Evolutionary conservation across 1,139 yeast species (phyloP).

Genomic region (Suhomyces anneliseae): DNA sequence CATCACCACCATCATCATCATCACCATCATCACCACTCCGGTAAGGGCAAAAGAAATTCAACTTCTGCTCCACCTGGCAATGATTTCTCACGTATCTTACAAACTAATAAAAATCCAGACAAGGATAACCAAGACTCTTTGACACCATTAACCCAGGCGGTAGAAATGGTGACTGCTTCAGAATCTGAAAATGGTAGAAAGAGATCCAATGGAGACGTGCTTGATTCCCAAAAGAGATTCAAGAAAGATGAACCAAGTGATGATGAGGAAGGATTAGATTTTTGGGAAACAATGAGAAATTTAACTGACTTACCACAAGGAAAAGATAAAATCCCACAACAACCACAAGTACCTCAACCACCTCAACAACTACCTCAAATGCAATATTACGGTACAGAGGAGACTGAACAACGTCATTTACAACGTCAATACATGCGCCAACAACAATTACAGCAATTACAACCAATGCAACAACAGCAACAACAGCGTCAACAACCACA

Average conservation of each 20-base stretch:
- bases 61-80: not conserved
- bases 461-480: not conserved
- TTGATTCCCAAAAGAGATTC: constrained; percentile 13
- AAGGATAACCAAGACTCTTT: constrained; percentile 12
- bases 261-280: constrained; percentile 53
- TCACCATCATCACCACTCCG: constrained; percentile 25
- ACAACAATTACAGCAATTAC: constrained; percentile 5
- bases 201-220: constrained; percentile 6
- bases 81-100: not conserved
- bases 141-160: constrained; percentile 47
- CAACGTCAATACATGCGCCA: constrained; percentile 14
- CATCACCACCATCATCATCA: constrained; percentile 32
- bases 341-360: constrained; percentile 17
- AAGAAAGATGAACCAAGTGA: constrained; percentile 18
- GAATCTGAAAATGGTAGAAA: constrained; percentile 21
- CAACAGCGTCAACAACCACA: constrained; percentile 1
- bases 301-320: constrained; percentile 35
- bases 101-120: not conserved
- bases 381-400: not conserved
- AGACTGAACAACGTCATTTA: not conserved
- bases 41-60: constrained; percentile 3
- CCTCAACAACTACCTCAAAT: constrained; percentile 24
- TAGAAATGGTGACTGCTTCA: constrained; percentile 41
- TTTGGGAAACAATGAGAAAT: constrained; percentile 69
- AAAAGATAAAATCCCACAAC: constrained; percentile 26